Evolutionary conservation across 1,284 basidiomycete species (phyloP), one percentile per base, ranked within the genome.

Genomic region (Calocybe gambosa): DNA sequence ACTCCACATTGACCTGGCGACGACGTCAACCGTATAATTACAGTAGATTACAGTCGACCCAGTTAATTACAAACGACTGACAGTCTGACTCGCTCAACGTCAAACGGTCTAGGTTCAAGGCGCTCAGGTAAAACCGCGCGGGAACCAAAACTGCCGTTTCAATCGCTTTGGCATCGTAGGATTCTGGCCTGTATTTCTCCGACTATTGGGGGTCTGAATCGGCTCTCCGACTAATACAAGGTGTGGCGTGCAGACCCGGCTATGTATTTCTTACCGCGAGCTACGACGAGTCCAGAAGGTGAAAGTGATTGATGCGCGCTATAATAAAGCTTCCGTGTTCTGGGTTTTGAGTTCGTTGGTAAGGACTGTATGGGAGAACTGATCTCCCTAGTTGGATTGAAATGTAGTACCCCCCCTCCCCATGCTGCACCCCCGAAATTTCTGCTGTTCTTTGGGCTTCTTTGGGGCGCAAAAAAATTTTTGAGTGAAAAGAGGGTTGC

Each of bases 1-100:
- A 31, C 37, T 35, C 43, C 26, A 42, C 23, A 29, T 5, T n/a
- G 25, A 18, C 50, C 26, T 54, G 47, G 50, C 53, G 37, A 47
- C 46, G 46, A 54, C 50, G 31, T 44, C 39, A 47, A 28, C 16
- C 25, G 28, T 29, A 10, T 29, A 29, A 29, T 26, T 9, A 26
- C n/a, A n/a, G n/a, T n/a, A n/a, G n/a, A n/a, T n/a, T n/a, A n/a
- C n/a, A n/a, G n/a, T n/a, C n/a, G n/a, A n/a, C n/a, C 10, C 25
- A 26, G 10, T 5, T 26, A 26, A 5, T 10, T 26, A 26, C 25
- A 5, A 5, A 10, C 10, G 5, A 26, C 15, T 34, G 31, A 34
- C 31, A 16, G 31, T 7, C 7, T 23, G 21, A 23, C 4, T n/a
- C 31, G 31, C 31, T n/a, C 31, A 34, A 34, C 15, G 31, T 34